Evolutionary conservation across 495 filamentous ascomycete species (phyloP).

Genomic region (Tuber melanosporum): DNA sequence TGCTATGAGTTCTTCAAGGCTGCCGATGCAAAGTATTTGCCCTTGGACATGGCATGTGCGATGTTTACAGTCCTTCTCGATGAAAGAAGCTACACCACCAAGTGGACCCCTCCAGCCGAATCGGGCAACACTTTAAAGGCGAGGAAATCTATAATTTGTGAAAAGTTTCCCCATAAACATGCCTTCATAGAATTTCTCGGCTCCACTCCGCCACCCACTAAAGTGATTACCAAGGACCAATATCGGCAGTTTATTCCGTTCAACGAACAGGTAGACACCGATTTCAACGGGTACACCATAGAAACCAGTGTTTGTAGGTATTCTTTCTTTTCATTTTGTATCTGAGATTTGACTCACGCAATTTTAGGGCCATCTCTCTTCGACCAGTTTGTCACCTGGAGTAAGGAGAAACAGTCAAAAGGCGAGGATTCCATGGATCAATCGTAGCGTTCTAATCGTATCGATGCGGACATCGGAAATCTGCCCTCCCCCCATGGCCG

Average conservation of each 20-base stretch:
- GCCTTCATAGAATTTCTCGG: conserved; percentile 37
- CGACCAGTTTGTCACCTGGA: conserved; percentile 40
- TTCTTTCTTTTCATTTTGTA: background rate
- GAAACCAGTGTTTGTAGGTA: conserved; percentile 38
- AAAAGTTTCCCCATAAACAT: conserved; percentile 33
- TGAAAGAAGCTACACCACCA: conserved; percentile 16
- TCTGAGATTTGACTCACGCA: background rate
- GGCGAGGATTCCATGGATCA: background rate
- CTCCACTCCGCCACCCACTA: conserved; percentile 21
- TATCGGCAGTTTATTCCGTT: conserved; percentile 41
- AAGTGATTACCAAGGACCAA: conserved; percentile 40
- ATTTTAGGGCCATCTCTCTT: conserved; percentile 39
- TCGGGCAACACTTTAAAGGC: background rate
- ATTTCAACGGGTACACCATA: conserved; percentile 32
- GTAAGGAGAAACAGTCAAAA: conserved; percentile 26
- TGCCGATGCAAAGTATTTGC: conserved; percentile 29
- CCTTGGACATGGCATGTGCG: conserved; percentile 31
- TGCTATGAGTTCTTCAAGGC: conserved; percentile 41
- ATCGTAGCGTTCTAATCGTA: background rate
- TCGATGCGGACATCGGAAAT: background rate
- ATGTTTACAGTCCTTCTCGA: conserved; percentile 34
- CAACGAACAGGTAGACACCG: conserved; percentile 32
- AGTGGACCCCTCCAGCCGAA: conserved; percentile 22
- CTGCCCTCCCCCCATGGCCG: background rate
- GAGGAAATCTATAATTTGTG: conserved; percentile 1